A percentile compares a stretch with the other conserved stretches of the same genome.
phyloP scores from a whole-genome alignment of 495 filamentous ascomycete genomes.

The Zalerion maritima region DNA sequence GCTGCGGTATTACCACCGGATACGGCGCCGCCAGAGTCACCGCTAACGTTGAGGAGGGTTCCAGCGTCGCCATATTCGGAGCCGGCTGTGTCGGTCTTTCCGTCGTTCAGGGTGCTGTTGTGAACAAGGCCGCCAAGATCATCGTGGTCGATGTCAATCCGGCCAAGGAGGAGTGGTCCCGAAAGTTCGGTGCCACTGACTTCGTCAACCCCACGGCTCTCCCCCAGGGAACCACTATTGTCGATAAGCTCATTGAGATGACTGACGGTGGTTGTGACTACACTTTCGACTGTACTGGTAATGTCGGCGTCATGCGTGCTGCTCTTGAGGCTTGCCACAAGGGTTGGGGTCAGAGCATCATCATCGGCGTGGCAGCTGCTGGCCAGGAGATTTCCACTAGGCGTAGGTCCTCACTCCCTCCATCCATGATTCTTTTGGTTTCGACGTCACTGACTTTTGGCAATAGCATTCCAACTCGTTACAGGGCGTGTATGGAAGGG shows the following conservation, averaged over 20 bases:
- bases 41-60: slow-evolving; percentile 76
- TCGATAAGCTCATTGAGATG: slow-evolving; percentile 88
- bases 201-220: slow-evolving; percentile 89
- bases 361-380: slow-evolving; percentile 94
- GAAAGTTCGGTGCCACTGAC: slow-evolving; percentile 91
- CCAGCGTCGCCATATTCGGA: slow-evolving; percentile 87
- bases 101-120: slow-evolving; percentile 89
- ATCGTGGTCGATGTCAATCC: slow-evolving; percentile 95
- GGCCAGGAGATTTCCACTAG: slow-evolving; percentile 93
- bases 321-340: slow-evolving; percentile 98
- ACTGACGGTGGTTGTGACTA: slow-evolving; percentile 99
- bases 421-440: background rate
- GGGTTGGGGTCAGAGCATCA: slow-evolving; percentile 95
- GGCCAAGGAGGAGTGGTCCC: slow-evolving; percentile 76
- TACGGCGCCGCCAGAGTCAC: slow-evolving; percentile 93
- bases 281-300: slow-evolving; percentile 98
- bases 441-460: slow-evolving; percentile 3
- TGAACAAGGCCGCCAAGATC: slow-evolving; percentile 72
- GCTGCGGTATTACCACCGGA: slow-evolving; percentile 96
- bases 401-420: slow-evolving; percentile 48
- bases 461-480: slow-evolving; percentile 88
- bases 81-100: slow-evolving; percentile 90
- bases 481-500: slow-evolving; percentile 96
- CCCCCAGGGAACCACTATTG: slow-evolving; percentile 55
- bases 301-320: slow-evolving; percentile 88